These are phyloP conservation scores for Mycothermus thermophilus DNA, from an alignment of 495 filamentous ascomycete species.

Conservation along the genomic window DNA sequence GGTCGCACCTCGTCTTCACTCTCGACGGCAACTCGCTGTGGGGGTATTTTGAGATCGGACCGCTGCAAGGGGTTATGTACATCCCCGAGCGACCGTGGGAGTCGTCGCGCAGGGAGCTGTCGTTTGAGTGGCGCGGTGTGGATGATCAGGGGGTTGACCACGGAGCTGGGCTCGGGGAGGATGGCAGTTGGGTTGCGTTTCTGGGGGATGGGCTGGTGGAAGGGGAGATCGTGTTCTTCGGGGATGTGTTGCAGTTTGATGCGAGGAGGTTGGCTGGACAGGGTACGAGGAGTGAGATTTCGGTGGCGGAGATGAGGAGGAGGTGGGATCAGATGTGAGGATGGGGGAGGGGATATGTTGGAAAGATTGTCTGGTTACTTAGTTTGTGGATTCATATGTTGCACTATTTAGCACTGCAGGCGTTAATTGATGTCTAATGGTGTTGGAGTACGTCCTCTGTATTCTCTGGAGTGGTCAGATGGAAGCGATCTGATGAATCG, in stretches of 20 bases:
- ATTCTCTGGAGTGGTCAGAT: too few species aligned
- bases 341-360: not conserved
- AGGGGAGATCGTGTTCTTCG: conserved; percentile 12
- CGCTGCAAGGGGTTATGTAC: conserved; percentile 16
- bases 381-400: too few species aligned
- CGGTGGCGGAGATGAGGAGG: conserved; percentile 11
- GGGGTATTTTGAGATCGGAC: conserved; percentile 21
- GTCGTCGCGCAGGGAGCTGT: conserved; percentile 9
- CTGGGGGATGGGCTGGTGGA: conserved; percentile 18
- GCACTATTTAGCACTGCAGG: too few species aligned
- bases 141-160: conserved; percentile 10
- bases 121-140: conserved; percentile 20
- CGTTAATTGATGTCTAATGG: too few species aligned
- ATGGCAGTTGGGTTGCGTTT: conserved; percentile 17
- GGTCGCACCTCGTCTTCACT: conserved; percentile 18
- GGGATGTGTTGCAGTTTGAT: conserved; percentile 10
- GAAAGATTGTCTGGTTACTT: not conserved
- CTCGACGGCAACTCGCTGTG: conserved; percentile 21
- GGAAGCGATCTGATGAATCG: too few species aligned
- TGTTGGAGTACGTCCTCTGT: too few species aligned
- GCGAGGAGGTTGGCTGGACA: conserved; percentile 9
- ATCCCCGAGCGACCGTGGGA: conserved; percentile 17
- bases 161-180: too few species aligned
- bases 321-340: conserved; percentile 18
- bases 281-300: conserved; percentile 21